Evolutionary conservation across 2,329 filamentous ascomycete genomes (phyloP).

Genomic region (Samsoniella hepiali): DNA sequence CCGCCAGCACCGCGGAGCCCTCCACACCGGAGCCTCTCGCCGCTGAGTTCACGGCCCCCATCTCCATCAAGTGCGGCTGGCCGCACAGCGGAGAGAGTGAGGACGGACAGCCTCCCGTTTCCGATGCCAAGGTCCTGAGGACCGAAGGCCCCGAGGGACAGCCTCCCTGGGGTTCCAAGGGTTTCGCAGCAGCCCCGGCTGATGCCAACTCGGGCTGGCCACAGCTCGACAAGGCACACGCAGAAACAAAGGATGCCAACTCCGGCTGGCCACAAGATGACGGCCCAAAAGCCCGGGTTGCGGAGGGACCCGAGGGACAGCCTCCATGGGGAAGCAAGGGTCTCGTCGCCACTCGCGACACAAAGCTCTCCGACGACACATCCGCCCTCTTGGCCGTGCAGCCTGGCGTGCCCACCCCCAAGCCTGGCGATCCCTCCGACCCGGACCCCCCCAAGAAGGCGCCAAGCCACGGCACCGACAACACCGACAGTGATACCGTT

Average conservation of each 20-base stretch:
- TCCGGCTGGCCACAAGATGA: not conserved
- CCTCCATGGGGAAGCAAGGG: no score
- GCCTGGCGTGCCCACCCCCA: no score
- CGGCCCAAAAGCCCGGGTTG: not conserved
- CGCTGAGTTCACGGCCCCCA: not conserved
- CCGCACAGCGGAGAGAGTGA: not conserved
- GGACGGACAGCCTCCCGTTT: not conserved
- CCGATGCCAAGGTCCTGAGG: not conserved
- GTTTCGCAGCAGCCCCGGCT: not conserved
- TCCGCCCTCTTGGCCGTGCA: no score
- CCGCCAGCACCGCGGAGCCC: conserved; percentile 3
- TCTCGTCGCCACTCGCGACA: no score
- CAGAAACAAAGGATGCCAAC: not conserved
- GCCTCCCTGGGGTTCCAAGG: not conserved
- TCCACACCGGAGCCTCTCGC: not conserved
- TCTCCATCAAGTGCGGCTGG: not conserved
- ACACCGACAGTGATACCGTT: not conserved
- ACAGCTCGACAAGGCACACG: not conserved
- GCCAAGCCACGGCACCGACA: not conserved
- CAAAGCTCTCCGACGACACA: no score
- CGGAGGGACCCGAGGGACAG: no score
- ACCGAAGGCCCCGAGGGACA: not conserved
- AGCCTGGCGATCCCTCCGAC: no score
- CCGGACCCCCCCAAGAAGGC: no score
- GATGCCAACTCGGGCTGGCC: not conserved